phyloP scores from a whole-genome alignment of 805 yeast genomes.

The Nakazawaea molendinolei region DNA sequence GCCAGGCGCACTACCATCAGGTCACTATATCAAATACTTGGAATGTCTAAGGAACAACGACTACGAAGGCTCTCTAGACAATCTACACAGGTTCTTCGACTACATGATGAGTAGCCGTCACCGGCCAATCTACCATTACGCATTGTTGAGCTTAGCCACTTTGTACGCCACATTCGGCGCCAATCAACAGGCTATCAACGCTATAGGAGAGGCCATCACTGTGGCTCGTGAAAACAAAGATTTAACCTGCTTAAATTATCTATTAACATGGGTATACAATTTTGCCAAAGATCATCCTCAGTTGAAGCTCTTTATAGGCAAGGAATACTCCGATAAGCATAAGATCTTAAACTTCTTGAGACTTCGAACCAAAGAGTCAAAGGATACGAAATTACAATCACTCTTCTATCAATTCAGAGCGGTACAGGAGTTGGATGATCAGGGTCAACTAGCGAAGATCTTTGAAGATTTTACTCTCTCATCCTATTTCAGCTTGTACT shows the following conservation, averaged over 20 bases:
- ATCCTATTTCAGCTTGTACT: constrained; percentile 43
- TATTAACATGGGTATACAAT: constrained; percentile 68
- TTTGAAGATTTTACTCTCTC: constrained; percentile 55
- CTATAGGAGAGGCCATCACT: constrained; percentile 80
- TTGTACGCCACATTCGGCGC: constrained; percentile 65
- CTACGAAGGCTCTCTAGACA: constrained; percentile 53
- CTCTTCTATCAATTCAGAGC: constrained; percentile 65
- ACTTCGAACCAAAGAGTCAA: constrained; percentile 43
- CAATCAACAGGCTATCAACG: constrained; percentile 61
- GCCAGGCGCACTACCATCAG: constrained; percentile 33
- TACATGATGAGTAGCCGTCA: constrained; percentile 65
- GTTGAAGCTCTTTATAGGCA: constrained; percentile 29
- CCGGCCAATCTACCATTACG: constrained; percentile 66
- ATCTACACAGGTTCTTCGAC: constrained; percentile 60
- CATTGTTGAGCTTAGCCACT: constrained; percentile 64
- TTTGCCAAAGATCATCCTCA: constrained; percentile 66
- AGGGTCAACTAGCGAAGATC: constrained; percentile 36
- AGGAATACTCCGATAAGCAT: constrained; percentile 49
- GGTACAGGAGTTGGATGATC: constrained; percentile 43
- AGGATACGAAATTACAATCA: constrained; percentile 41
- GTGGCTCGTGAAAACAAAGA: constrained; percentile 87
- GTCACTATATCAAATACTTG: constrained; percentile 54
- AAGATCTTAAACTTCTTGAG: constrained; percentile 61
- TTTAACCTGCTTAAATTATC: constrained; percentile 59
- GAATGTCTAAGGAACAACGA: constrained; percentile 53